Percentiles rank a stretch among this genome's conserved stretches.
These are phyloP conservation scores for Lasiodiplodia hormozganensis DNA, from an alignment of 2,329 filamentous ascomycete species.

Conservation along the genomic window DNA sequence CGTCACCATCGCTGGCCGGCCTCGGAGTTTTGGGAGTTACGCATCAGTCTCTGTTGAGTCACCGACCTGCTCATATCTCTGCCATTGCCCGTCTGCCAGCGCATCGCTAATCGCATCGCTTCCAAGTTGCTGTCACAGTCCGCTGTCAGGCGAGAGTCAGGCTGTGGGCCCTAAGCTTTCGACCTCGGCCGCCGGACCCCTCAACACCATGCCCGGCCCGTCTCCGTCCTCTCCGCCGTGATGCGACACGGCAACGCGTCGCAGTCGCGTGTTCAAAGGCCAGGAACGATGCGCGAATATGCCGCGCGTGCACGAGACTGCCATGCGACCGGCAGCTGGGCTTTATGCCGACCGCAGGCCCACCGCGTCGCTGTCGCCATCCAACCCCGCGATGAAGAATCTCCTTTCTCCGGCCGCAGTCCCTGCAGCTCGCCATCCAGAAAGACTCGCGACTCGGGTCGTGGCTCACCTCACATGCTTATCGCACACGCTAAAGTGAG, in stretches of 20 bases:
- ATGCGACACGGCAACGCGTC: slow-evolving; percentile 1
- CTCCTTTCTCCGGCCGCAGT: not conserved
- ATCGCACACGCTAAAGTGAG: slow-evolving; percentile 12
- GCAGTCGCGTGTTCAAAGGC: not conserved
- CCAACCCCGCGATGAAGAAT: slow-evolving; percentile 17
- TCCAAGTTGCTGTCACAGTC: not conserved
- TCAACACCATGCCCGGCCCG: slow-evolving; percentile 5
- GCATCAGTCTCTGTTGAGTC: not conserved
- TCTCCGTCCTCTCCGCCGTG: not conserved
- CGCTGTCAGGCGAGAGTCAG: not conserved
- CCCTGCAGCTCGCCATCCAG: slow-evolving; percentile 10
- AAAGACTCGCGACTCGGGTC: not conserved
- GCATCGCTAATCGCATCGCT: not conserved
- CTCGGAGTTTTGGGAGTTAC: not conserved
- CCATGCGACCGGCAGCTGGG: not conserved
- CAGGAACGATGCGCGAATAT: not conserved
- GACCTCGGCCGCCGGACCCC: not conserved
- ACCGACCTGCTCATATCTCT: not conserved
- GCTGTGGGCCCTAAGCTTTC: not conserved
- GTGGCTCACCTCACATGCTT: not conserved
- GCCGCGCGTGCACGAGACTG: not conserved
- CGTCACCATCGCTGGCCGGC: not conserved
- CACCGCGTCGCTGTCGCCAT: slow-evolving; percentile 5
- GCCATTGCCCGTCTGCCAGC: not conserved
- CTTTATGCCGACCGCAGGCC: slow-evolving; percentile 3